These are phyloP conservation scores for Beta macrorhiza DNA, from an alignment of 179 eudicot genomes.

Conservation along the genomic window DNA sequence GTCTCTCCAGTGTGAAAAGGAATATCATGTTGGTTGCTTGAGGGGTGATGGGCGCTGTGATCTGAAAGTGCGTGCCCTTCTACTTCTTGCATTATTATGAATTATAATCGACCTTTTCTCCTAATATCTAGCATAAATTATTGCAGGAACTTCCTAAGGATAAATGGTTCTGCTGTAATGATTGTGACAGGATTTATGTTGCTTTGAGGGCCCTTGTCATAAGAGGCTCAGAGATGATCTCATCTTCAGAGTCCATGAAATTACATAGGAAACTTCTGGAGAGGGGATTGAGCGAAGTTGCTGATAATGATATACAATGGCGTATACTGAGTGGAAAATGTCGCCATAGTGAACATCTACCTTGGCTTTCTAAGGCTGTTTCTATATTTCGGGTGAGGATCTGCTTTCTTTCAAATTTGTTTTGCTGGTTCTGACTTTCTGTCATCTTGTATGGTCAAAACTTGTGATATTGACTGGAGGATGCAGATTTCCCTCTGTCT, in stretches of 20 bases:
- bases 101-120: background rate
- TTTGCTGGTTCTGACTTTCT: background rate
- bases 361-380: slow-evolving; percentile 69
- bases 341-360: slow-evolving; percentile 61
- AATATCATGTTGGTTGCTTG: slow-evolving; percentile 94
- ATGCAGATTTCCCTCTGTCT: background rate
- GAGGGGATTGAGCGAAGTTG: slow-evolving; percentile 43
- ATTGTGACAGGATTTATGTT: slow-evolving; percentile 61
- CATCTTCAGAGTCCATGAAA: slow-evolving; percentile 42
- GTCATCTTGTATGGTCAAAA: slow-evolving; percentile 7
- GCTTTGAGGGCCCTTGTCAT: slow-evolving; percentile 48
- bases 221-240: slow-evolving; percentile 51
- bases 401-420: background rate
- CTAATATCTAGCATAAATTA: slow-evolving; percentile 4
- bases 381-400: slow-evolving; percentile 79
- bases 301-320: slow-evolving; percentile 61
- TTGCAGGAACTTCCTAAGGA: slow-evolving; percentile 76
- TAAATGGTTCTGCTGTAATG: slow-evolving; percentile 86
- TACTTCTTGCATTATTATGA: background rate
- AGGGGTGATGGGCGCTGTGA: slow-evolving; percentile 69
- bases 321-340: slow-evolving; percentile 75
- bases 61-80: slow-evolving; percentile 55
- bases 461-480: background rate
- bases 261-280: slow-evolving; percentile 45
- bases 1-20: slow-evolving; percentile 77